Evolutionary conservation across 2,329 filamentous ascomycete genomes (phyloP), one percentile per base, ranked within the genome.

Genomic region (Alternaria gaisen): DNA sequence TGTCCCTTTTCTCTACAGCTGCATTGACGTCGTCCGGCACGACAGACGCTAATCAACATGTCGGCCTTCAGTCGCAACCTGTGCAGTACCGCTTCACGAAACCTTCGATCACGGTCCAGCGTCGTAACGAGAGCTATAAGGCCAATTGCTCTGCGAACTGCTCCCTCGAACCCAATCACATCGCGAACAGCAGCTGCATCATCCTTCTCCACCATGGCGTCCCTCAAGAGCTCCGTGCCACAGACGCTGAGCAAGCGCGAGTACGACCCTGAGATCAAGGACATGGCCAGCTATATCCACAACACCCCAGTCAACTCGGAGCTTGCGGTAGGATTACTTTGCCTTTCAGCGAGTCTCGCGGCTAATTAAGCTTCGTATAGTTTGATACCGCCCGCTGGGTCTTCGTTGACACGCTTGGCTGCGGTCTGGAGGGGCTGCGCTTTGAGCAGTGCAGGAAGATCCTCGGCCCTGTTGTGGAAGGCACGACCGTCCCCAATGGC

Each of bases 371-470:
- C 34, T 55, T 24, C 47, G 11, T 64, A 24, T 65, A 95, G 92
- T 96, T 91, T 79, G 95, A 99, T 81, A 99, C 95, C 50, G 95
- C 95, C 65, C 91, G 95, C 82, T 94, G 93, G 84, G 94, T 98
- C 71, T 93, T 99, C 81, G 88, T 98, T 77, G 95, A 99, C 81
- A 98, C 95, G 57, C 87, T 99, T 48, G 95, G 95, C 76, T 99
- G 95, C 80, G 95, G 95, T 78, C 89, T 99, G 66, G 94, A 98
- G 84, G 95, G 92, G 70, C 87, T 99, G 76, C 90, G 91, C 72
- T 99, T 99, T 85, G 92, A 94, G 81, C 92, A 97, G 83, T 98
- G 95, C 87, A 89, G 91, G 67, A 97, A 97, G 84, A 88, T 98
- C 61, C 89, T 99, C 41, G 95, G 95, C 20, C 95, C 95, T 53